Percentiles rank a stretch among this genome's conserved stretches.
phyloP scores from a whole-genome alignment of 108 stramenopile species.

The Nitzschia palea region DNA sequence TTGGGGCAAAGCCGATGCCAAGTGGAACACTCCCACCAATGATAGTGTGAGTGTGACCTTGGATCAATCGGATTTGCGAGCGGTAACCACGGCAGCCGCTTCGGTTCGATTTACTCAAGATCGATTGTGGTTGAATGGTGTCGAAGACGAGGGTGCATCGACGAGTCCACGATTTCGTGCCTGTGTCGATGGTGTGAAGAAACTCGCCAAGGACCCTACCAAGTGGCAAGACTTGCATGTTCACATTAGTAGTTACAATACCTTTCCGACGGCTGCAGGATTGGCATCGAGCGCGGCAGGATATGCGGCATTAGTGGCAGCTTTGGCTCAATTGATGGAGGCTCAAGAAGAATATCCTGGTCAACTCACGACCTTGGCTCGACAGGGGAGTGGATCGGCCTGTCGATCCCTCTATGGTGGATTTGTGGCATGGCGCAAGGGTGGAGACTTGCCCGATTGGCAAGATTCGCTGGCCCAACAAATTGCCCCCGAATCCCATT shows the following conservation, averaged over 20 bases:
- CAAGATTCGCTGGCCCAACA: slow-evolving; percentile 90
- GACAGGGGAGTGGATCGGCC: slow-evolving; percentile 94
- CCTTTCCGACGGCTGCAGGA: slow-evolving; percentile 97
- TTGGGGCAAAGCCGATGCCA: slow-evolving; percentile 93
- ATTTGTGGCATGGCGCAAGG: slow-evolving; percentile 94
- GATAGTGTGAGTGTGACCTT: slow-evolving; percentile 88
- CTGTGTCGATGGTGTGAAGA: slow-evolving; percentile 72
- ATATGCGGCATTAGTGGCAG: slow-evolving; percentile 91
- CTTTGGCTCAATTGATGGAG: slow-evolving; percentile 75
- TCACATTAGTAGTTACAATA: slow-evolving; percentile 91
- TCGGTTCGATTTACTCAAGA: slow-evolving; percentile 68
- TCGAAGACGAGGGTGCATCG: slow-evolving; percentile 58
- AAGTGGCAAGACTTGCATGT: slow-evolving; percentile 77
- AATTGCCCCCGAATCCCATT: slow-evolving; percentile 88
- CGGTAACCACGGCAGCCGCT: slow-evolving; percentile 93
- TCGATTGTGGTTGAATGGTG: slow-evolving; percentile 96
- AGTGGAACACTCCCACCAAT: slow-evolving; percentile 96
- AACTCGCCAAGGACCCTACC: slow-evolving; percentile 51
- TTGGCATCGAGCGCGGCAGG: slow-evolving; percentile 94
- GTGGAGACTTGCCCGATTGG: slow-evolving; percentile 53
- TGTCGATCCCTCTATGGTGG: slow-evolving; percentile 97
- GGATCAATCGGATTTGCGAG: slow-evolving; percentile 88
- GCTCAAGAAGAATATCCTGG: slow-evolving; percentile 80
- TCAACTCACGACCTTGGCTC: slow-evolving; percentile 90
- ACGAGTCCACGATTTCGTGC: slow-evolving; percentile 71